A percentile compares a stretch with the other conserved stretches of the same genome.
Conservation (phyloP, 2,329 filamentous ascomycete species). For the Paecilomyces dactylethromorphus region DNA sequence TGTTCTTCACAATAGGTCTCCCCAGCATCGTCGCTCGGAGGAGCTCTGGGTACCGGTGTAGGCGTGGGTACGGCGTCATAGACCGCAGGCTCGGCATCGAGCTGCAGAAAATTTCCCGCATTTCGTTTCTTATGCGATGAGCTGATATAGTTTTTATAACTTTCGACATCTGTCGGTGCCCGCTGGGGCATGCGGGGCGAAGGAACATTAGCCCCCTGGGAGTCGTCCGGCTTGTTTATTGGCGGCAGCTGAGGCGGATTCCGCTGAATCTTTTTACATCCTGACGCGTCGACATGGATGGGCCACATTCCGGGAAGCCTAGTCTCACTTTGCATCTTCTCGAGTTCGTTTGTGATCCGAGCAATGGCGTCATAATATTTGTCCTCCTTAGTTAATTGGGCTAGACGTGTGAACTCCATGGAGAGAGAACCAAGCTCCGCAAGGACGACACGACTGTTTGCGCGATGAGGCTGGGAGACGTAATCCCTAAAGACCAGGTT, state of each 20-base stretch:
- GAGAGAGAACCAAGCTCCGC: constrained; percentile 72
- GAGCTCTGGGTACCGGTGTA: constrained; percentile 1
- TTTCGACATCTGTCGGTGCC: constrained; percentile 16
- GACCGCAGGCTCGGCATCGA: constrained; percentile 21
- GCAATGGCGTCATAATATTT: constrained; percentile 89
- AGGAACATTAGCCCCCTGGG: constrained; percentile 1
- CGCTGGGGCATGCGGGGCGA: constrained; percentile 5
- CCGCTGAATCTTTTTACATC: constrained; percentile 53
- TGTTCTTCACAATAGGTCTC: constrained; percentile 30
- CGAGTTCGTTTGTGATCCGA: constrained; percentile 73
- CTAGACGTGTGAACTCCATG: constrained; percentile 83
- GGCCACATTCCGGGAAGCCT: constrained; percentile 76
- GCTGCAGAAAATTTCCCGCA: constrained; percentile 11
- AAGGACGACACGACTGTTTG: constrained; percentile 50
- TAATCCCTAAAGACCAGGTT: constrained; percentile 31
- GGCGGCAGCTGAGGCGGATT: constrained; percentile 1
- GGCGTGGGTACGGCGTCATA: constrained; percentile 10
- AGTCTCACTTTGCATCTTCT: constrained; percentile 66
- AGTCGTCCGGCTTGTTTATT: constrained; percentile 7
- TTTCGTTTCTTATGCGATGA: constrained; percentile 9
- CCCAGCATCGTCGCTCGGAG: neutral
- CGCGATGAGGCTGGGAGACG: constrained; percentile 58
- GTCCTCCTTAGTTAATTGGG: constrained; percentile 72
- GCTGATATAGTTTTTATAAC: constrained; percentile 17
- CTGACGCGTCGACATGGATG: constrained; percentile 67